phyloP scores from a whole-genome alignment of 2,329 filamentous ascomycete species.

The Fusarium globosum region DNA sequence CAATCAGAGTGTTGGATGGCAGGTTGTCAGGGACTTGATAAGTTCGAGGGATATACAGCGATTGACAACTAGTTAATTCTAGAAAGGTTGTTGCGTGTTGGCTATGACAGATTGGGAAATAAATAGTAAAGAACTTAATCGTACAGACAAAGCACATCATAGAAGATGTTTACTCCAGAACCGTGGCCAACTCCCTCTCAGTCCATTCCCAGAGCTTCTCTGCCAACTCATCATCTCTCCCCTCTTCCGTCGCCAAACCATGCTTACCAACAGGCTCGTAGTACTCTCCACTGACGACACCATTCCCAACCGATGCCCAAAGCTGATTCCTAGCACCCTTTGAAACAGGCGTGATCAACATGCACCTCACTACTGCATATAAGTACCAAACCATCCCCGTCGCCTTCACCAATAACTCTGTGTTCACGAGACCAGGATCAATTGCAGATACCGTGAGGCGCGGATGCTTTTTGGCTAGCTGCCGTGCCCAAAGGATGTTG shows the following conservation, averaged over 20 bases:
- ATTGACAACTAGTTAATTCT: background rate
- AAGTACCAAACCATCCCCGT: background rate
- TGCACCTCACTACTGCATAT: background rate
- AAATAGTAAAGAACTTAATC: too few species aligned
- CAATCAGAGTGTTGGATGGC: slow-evolving; percentile 41
- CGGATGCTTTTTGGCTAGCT: background rate
- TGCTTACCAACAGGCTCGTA: background rate
- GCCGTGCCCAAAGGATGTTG: background rate
- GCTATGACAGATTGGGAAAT: too few species aligned
- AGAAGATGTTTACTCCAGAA: accelerated
- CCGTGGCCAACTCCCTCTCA: background rate
- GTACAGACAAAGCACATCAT: accelerated
- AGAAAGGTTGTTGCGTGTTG: too few species aligned
- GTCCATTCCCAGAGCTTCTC: background rate
- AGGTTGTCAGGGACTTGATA: slow-evolving; percentile 30
- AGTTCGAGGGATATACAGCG: background rate
- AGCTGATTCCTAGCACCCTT: background rate
- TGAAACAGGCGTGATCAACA: background rate
- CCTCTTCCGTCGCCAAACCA: background rate
- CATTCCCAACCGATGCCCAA: background rate
- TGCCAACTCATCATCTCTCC: background rate
- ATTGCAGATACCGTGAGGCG: background rate
- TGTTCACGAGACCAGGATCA: background rate
- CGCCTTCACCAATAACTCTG: background rate
- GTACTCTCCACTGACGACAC: background rate